Conservation (phyloP, 129 eudicot genomes). For the Mikania micrantha region DNA sequence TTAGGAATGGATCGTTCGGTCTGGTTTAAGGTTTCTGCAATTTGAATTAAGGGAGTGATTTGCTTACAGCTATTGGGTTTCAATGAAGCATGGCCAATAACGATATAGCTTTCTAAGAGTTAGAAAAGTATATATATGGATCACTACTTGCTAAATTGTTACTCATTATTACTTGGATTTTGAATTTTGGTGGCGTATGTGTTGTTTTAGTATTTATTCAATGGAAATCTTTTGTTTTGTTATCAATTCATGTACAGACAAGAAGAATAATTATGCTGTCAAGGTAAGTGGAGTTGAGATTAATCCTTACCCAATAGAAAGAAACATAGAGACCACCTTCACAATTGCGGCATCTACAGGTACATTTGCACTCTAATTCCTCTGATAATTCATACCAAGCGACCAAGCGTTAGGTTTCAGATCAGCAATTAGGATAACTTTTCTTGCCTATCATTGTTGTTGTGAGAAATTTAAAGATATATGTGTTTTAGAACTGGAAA, state of each 20-base stretch:
- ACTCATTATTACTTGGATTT: not conserved
- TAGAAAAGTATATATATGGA: not conserved
- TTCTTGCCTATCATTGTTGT: not conserved
- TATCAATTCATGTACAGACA: constrained; percentile 32
- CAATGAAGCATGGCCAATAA: not conserved
- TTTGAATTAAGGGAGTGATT: not conserved
- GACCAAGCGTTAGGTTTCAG: not conserved
- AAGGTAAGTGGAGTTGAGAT: constrained; percentile 59
- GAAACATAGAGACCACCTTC: constrained; percentile 56
- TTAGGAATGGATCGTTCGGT: too few species aligned
- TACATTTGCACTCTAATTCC: not conserved
- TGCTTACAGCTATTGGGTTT: not conserved
- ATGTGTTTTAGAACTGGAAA: not conserved
- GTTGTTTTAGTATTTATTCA: not conserved
- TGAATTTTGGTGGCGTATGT: not conserved
- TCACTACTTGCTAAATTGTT: not conserved
- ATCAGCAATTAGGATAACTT: not conserved
- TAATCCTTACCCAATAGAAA: constrained; percentile 49
- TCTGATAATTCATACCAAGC: not conserved
- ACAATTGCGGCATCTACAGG: constrained; percentile 59
- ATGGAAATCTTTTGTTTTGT: constrained; percentile 3
- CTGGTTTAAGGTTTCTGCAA: not conserved
- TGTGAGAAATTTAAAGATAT: not conserved
- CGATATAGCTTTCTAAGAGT: not conserved
- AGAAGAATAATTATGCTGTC: constrained; percentile 41